phyloP scores from a whole-genome alignment of 2,329 filamentous ascomycete species.

The Cercospora sp. region DNA sequence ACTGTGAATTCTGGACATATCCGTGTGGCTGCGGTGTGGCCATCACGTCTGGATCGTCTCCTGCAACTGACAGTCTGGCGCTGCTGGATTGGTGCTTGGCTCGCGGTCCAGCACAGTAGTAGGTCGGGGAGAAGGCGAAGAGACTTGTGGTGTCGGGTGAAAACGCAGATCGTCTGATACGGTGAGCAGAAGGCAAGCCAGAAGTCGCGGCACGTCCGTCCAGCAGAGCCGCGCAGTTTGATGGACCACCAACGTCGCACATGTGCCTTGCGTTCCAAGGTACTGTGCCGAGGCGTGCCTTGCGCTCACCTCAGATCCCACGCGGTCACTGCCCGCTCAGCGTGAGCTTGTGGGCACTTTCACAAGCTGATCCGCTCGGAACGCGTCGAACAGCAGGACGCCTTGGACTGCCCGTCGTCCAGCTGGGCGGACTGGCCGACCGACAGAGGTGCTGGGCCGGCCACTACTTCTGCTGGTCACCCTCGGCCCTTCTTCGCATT shows the following conservation, averaged over 20 bases:
- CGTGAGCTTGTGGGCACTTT: background rate
- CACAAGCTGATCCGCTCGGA: background rate
- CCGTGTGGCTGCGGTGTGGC: background rate
- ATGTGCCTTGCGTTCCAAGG: background rate
- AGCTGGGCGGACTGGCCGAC: background rate
- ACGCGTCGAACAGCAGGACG: background rate
- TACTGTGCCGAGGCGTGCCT: background rate
- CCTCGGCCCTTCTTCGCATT: background rate
- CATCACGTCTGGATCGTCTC: background rate
- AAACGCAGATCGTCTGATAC: slow-evolving; percentile 5
- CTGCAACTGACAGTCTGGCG: background rate
- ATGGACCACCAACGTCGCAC: background rate
- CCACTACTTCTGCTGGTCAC: slow-evolving; percentile 5
- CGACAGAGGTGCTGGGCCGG: background rate
- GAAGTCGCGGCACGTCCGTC: background rate
- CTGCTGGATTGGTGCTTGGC: background rate
- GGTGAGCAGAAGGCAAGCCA: background rate
- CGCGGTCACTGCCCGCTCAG: background rate
- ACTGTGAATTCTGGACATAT: background rate
- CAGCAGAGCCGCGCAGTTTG: background rate
- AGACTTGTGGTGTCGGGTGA: background rate
- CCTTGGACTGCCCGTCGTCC: background rate
- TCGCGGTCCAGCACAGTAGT: background rate
- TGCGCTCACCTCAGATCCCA: background rate
- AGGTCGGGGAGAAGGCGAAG: slow-evolving; percentile 8